phyloP scores from a whole-genome alignment of 2,329 filamentous ascomycete species.

The Ciborinia camelliae region DNA sequence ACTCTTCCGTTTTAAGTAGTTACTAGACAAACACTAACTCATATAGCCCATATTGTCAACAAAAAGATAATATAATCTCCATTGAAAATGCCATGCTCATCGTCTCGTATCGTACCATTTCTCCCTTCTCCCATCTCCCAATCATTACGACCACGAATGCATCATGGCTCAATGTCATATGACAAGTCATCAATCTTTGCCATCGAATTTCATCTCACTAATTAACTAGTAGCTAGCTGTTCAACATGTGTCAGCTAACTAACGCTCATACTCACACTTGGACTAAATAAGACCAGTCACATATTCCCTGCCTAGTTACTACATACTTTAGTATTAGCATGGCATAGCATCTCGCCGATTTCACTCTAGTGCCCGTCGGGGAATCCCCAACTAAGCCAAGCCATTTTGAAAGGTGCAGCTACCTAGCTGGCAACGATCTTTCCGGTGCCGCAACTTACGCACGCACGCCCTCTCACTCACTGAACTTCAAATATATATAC shows the following conservation, averaged over 20 bases:
- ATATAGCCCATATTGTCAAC: not conserved
- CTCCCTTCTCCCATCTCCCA: not conserved
- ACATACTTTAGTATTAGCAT: not conserved
- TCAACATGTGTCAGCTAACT: not conserved
- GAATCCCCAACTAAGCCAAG: not conserved
- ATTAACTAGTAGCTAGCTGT: not conserved
- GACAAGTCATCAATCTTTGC: slow-evolving; percentile 7
- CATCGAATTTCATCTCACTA: not conserved
- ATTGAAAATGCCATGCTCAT: not conserved
- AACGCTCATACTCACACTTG: slow-evolving; percentile 5
- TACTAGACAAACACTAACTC: not conserved
- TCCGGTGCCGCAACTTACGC: slow-evolving; percentile 10
- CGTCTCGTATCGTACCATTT: no score
- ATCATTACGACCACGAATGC: slow-evolving; percentile 1
- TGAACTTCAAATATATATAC: not conserved
- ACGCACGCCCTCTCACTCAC: not conserved
- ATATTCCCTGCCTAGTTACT: no score
- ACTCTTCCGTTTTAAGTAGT: not conserved
- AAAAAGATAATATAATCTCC: not conserved
- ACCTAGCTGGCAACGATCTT: slow-evolving; percentile 4
- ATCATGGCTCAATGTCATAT: slow-evolving; percentile 3
- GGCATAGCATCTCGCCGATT: not conserved
- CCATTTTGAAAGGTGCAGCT: not conserved
- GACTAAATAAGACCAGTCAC: not conserved
- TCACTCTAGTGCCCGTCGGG: slow-evolving; percentile 1